These are phyloP conservation scores for Eleusine indica DNA, from an alignment of 176 grass and related monocot species.

Conservation along the genomic window DNA sequence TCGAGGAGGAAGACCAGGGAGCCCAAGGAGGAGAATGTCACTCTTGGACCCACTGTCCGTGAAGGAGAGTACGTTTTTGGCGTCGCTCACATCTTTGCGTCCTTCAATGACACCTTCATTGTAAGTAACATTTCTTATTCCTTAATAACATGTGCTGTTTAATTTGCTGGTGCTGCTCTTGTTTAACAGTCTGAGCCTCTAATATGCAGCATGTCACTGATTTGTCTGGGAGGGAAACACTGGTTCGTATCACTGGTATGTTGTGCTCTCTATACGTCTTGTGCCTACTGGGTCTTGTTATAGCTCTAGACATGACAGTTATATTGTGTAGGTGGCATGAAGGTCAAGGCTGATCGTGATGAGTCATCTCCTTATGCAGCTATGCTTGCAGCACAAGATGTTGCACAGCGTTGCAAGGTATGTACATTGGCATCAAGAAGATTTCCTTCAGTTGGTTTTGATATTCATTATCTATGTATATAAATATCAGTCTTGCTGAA, in stretches of 20 bases:
- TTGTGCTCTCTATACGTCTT: neutral
- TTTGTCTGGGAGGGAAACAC: constrained; percentile 78
- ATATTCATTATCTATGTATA: too few species aligned
- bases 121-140: constrained; percentile 34
- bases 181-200: neutral
- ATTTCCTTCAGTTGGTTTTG: neutral
- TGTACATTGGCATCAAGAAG: neutral
- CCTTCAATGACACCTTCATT: constrained; percentile 88
- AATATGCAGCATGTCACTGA: constrained; percentile 77
- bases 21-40: constrained; percentile 86
- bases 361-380: constrained; percentile 91
- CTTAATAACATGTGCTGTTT: neutral
- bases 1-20: constrained; percentile 83
- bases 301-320: constrained; percentile 2
- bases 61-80: constrained; percentile 85
- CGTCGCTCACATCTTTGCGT: constrained; percentile 79
- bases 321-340: constrained; percentile 71
- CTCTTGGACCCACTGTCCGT: constrained; percentile 72
- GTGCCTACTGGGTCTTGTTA: neutral
- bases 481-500: neutral
- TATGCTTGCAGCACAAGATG: constrained; percentile 97
- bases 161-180: neutral
- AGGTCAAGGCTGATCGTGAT: constrained; percentile 95
- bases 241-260: constrained; percentile 82
- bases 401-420: constrained; percentile 77